A percentile compares a stretch with the other conserved stretches of the same genome.
phyloP scores from a whole-genome alignment of 805 yeast genomes.

The Starmerella lactis-condensi region DNA sequence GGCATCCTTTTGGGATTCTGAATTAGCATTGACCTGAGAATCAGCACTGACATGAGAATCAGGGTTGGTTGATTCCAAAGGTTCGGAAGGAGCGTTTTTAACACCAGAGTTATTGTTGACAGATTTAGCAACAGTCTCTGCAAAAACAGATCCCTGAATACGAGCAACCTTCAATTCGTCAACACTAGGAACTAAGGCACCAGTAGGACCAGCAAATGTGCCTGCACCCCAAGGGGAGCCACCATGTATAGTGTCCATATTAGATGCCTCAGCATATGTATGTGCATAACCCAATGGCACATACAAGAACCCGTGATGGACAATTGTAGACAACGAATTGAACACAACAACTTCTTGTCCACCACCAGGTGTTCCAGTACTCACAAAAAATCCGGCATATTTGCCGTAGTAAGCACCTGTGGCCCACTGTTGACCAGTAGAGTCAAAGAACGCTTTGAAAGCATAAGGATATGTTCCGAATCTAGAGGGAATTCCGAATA shows the following conservation, averaged over 20 bases:
- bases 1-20: too few relatives aligned
- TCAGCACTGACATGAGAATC: too few relatives aligned
- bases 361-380: slow-evolving; percentile 63
- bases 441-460: slow-evolving; percentile 56
- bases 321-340: slow-evolving; percentile 43
- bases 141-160: slow-evolving; percentile 52
- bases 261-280: slow-evolving; percentile 34
- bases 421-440: slow-evolving; percentile 69
- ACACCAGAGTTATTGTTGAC: too few relatives aligned
- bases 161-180: slow-evolving; percentile 46
- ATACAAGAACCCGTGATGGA: slow-evolving; percentile 65
- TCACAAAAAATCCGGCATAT: slow-evolving; percentile 52
- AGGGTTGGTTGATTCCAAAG: too few relatives aligned
- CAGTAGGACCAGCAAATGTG: slow-evolving; percentile 56
- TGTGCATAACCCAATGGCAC: slow-evolving; percentile 65
- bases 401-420: slow-evolving; percentile 53
- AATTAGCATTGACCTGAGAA: too few relatives aligned
- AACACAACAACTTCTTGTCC: slow-evolving; percentile 61
- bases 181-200: slow-evolving; percentile 47
- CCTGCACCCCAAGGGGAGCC: slow-evolving; percentile 82
- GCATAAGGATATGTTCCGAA: slow-evolving; percentile 70
- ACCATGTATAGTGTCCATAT: slow-evolving; percentile 52
- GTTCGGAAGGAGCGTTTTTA: too few relatives aligned
- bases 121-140: slow-evolving; percentile 29
- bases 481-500: slow-evolving; percentile 77